These are phyloP conservation scores for Goffeauzyma gilvescens DNA, from an alignment of 768 basidiomycete genomes.

Conservation along the genomic window DNA sequence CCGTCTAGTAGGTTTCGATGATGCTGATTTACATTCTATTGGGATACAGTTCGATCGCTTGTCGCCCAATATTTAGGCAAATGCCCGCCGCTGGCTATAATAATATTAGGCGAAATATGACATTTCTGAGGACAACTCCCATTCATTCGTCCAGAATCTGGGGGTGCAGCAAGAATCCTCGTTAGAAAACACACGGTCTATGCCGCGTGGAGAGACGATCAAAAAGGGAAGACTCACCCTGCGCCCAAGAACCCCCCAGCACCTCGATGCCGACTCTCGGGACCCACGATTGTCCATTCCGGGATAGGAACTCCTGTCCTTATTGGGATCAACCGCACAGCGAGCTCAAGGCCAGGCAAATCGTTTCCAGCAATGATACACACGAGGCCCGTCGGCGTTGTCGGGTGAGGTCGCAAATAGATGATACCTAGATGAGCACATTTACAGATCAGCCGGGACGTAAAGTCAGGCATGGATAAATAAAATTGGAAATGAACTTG, in stretches of 20 bases:
- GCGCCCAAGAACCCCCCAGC: slow-evolving; percentile 58
- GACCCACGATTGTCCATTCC: slow-evolving; percentile 54
- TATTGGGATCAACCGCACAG: slow-evolving; percentile 53
- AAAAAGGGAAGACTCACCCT: slow-evolving; percentile 46
- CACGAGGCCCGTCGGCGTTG: slow-evolving; percentile 26
- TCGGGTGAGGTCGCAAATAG: slow-evolving; percentile 51
- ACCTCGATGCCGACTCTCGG: slow-evolving; percentile 41
- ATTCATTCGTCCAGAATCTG: slow-evolving; percentile 28
- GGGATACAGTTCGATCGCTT: no score
- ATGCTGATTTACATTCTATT: no score
- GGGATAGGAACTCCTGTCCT: slow-evolving; percentile 57
- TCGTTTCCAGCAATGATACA: slow-evolving; percentile 49
- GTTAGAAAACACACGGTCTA: neutral
- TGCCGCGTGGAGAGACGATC: no score
- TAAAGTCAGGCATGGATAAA: neutral
- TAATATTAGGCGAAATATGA: slow-evolving; percentile 15
- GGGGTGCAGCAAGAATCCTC: neutral
- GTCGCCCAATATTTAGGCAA: no score
- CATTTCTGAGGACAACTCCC: slow-evolving; percentile 28
- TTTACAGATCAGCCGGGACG: no score
- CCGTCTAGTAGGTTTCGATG: no score
- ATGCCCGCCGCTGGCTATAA: no score
- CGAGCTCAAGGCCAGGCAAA: slow-evolving; percentile 45
- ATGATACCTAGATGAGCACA: slow-evolving; percentile 39
- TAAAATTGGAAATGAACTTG: neutral